Percentiles rank a stretch among this genome's conserved stretches.
These are phyloP conservation scores for Syncephalastrum racemosum DNA, from an alignment of 371 early-diverging fungal genomes.

Conservation along the genomic window DNA sequence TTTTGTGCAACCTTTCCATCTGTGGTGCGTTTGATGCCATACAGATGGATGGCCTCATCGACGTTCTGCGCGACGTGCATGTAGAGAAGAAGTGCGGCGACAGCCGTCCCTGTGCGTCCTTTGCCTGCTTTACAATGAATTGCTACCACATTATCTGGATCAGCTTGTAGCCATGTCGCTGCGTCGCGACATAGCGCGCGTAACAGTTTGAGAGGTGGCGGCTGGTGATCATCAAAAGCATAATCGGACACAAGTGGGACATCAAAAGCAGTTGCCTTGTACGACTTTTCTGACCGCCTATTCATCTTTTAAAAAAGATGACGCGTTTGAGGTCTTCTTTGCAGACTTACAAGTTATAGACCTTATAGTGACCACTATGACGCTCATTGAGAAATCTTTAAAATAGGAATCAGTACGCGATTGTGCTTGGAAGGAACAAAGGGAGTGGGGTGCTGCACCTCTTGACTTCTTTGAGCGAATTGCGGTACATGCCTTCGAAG, in stretches of 20 bases:
- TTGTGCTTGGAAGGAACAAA: too few species aligned
- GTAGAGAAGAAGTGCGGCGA: slow-evolving; percentile 60
- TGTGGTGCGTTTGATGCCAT: slow-evolving; percentile 53
- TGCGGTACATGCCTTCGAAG: slow-evolving; percentile 68
- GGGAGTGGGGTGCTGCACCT: too few species aligned
- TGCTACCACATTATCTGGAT: slow-evolving; percentile 55
- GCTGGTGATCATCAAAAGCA: slow-evolving; percentile 69
- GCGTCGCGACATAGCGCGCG: slow-evolving; percentile 62
- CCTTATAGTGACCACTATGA: slow-evolving; percentile 62
- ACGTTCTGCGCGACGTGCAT: slow-evolving; percentile 38
- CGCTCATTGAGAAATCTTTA: slow-evolving; percentile 59
- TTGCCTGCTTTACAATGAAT: slow-evolving; percentile 84
- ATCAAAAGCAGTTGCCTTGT: slow-evolving; percentile 39
- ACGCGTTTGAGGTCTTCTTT: background rate
- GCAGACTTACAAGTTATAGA: slow-evolving; percentile 65
- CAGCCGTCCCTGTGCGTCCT: slow-evolving; percentile 74
- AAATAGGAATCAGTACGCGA: slow-evolving; percentile 1
- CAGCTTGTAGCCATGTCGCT: slow-evolving; percentile 48
- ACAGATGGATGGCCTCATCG: slow-evolving; percentile 55
- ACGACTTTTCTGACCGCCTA: slow-evolving; percentile 59
- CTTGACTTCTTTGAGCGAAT: slow-evolving; percentile 56
- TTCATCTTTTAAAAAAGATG: background rate
- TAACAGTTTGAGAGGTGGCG: slow-evolving; percentile 61
- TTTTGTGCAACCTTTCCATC: slow-evolving; percentile 43
- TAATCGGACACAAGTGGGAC: slow-evolving; percentile 38